Evolutionary conservation across 768 basidiomycete species (phyloP).

Genomic region (Boletellus emodensis): DNA sequence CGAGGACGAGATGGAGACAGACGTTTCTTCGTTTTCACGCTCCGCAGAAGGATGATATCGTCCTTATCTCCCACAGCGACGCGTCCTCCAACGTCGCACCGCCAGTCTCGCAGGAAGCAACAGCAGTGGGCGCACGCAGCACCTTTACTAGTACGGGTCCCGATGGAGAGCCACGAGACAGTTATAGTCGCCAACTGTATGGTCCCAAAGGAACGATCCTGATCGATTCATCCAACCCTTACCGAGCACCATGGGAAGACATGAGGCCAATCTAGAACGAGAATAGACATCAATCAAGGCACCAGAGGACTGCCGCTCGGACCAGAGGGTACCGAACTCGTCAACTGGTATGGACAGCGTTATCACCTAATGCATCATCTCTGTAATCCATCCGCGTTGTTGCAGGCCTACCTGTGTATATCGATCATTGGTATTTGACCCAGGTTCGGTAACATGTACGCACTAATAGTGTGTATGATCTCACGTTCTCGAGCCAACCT

Average conservation of each 20-base stretch:
- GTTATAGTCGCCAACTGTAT: conserved; percentile 13
- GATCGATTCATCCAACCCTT: conserved; percentile 5
- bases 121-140: background rate
- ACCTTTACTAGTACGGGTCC: conserved; percentile 13
- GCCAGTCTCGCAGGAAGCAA: conserved; percentile 2
- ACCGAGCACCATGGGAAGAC: background rate
- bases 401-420: background rate
- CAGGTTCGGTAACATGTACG: too few relatives aligned
- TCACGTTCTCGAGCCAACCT: background rate
- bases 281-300: background rate
- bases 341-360: conserved; percentile 3
- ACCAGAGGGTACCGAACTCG: conserved; percentile 23
- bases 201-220: conserved; percentile 1
- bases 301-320: too few relatives aligned
- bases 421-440: background rate
- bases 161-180: conserved; percentile 17
- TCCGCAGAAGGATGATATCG: conserved; percentile 9
- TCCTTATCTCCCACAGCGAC: conserved; percentile 4
- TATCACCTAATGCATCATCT: too few relatives aligned
- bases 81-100: background rate
- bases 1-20: conserved; percentile 20
- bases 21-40: background rate
- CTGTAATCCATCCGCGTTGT: background rate
- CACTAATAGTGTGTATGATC: too few relatives aligned
- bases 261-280: background rate